Conservation (phyloP, 371 early-diverging fungal species). For the Zychaea mexicana region DNA sequence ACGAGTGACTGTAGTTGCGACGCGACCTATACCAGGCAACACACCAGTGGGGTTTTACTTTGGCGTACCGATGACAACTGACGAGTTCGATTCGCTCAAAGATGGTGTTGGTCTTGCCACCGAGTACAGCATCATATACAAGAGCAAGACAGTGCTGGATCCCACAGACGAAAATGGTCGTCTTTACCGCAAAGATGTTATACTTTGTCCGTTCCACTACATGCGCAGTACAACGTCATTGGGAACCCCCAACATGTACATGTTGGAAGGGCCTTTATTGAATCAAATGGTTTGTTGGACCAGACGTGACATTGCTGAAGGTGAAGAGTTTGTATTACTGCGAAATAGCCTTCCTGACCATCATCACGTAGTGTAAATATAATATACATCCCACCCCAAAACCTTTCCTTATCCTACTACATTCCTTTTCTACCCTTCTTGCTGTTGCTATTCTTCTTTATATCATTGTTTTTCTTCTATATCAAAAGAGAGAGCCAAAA, state of each 20-base stretch:
- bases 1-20: constrained; percentile 70
- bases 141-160: constrained; percentile 82
- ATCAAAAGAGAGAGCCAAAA: no score
- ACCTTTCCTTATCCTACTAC: no score
- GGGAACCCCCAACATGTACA: constrained; percentile 74
- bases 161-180: constrained; percentile 79
- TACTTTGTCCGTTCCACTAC: constrained; percentile 88
- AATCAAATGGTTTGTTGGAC: constrained; percentile 85
- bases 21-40: constrained; percentile 66
- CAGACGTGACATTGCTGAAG: constrained; percentile 60
- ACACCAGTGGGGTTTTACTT: constrained; percentile 88
- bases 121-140: constrained; percentile 76
- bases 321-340: constrained; percentile 71
- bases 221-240: no score
- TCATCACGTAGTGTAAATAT: no score
- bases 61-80: constrained; percentile 91
- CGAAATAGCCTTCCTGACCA: no score
- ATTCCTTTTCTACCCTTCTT: no score
- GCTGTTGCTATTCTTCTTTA: no score
- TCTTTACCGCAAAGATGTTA: constrained; percentile 62
- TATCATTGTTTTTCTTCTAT: no score
- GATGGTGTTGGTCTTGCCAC: constrained; percentile 74
- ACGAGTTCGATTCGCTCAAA: constrained; percentile 85
- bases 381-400: no score
- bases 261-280: constrained; percentile 71